A percentile compares a stretch with the other conserved stretches of the same genome.
phyloP scores from a whole-genome alignment of 2,329 filamentous ascomycete genomes.

The Penicillium sp. region DNA sequence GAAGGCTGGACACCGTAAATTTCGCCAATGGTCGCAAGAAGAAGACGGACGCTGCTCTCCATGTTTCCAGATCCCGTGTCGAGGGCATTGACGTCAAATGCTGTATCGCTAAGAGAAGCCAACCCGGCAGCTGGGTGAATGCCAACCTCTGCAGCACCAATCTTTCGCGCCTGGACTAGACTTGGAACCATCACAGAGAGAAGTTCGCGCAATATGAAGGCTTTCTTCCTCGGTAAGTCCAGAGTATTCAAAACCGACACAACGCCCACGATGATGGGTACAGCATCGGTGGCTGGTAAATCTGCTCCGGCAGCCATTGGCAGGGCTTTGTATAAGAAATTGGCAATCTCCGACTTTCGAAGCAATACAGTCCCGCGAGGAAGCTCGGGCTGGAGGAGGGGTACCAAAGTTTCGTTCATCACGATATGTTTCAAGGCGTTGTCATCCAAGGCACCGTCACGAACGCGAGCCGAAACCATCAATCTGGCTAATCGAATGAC shows the following conservation, averaged over 20 bases:
- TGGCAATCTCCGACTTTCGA: constrained; percentile 64
- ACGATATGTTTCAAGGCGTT: constrained; percentile 63
- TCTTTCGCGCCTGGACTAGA: constrained; percentile 84
- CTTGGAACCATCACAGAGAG: constrained; percentile 80
- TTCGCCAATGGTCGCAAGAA: constrained; percentile 41
- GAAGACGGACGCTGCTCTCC: constrained; percentile 42
- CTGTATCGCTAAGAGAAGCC: constrained; percentile 64
- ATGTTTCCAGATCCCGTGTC: constrained; percentile 45
- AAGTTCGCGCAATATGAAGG: constrained; percentile 83
- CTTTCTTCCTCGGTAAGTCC: constrained; percentile 84
- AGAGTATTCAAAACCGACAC: constrained; percentile 79
- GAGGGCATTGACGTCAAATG: constrained; percentile 46
- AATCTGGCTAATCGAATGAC: constrained; percentile 57
- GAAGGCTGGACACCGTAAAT: constrained; percentile 44
- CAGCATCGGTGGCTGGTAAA: constrained; percentile 72
- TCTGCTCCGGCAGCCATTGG: constrained; percentile 62
- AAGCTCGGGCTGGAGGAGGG: constrained; percentile 34
- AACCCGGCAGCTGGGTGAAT: constrained; percentile 91
- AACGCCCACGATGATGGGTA: constrained; percentile 80
- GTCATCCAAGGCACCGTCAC: constrained; percentile 53
- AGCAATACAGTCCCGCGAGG: constrained; percentile 46
- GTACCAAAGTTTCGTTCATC: constrained; percentile 45
- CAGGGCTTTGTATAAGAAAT: constrained; percentile 68
- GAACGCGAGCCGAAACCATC: constrained; percentile 52
- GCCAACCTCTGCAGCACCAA: constrained; percentile 92